Conservation (phyloP, 768 basidiomycete genomes). For the Mycena albidolilacea region DNA sequence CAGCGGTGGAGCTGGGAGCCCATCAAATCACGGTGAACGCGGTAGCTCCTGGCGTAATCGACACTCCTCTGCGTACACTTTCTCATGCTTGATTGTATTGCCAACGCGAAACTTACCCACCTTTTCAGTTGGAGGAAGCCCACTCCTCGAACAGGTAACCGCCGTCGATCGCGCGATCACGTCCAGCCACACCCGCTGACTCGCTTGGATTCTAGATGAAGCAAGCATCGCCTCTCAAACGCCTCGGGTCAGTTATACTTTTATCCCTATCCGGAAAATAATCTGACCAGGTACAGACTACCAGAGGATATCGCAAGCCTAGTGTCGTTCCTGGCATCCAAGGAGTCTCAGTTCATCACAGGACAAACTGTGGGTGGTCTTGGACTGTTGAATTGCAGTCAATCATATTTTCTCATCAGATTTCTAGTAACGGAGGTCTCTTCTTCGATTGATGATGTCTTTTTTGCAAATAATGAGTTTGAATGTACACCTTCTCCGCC, state of each 20-base stretch:
- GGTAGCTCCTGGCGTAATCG: slow-evolving; percentile 43
- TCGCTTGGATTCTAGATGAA: background rate
- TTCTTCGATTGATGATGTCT: slow-evolving; percentile 25
- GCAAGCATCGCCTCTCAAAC: slow-evolving; percentile 11
- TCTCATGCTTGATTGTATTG: too few relatives aligned
- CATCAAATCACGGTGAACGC: slow-evolving; percentile 47
- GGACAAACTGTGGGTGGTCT: slow-evolving; percentile 26
- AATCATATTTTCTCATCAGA: background rate
- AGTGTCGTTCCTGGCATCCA: slow-evolving; percentile 48
- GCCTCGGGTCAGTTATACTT: background rate
- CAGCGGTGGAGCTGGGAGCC: slow-evolving; percentile 48
- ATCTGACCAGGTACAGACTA: background rate
- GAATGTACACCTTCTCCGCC: too few relatives aligned
- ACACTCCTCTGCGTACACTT: slow-evolving; percentile 3
- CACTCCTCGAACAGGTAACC: too few relatives aligned
- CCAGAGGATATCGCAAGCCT: slow-evolving; percentile 44
- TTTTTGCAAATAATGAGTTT: too few relatives aligned
- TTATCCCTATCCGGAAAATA: background rate
- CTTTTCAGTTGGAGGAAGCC: too few relatives aligned
- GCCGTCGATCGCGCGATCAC: too few relatives aligned
- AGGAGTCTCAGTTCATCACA: slow-evolving; percentile 48
- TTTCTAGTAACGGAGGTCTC: slow-evolving; percentile 29
- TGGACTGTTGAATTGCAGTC: background rate
- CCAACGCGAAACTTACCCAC: too few relatives aligned
- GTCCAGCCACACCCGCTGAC: too few relatives aligned